Evolutionary conservation across 257 asterid genomes (phyloP), one percentile per base, ranked within the genome.

Genomic region (Solanum clarkiae): DNA sequence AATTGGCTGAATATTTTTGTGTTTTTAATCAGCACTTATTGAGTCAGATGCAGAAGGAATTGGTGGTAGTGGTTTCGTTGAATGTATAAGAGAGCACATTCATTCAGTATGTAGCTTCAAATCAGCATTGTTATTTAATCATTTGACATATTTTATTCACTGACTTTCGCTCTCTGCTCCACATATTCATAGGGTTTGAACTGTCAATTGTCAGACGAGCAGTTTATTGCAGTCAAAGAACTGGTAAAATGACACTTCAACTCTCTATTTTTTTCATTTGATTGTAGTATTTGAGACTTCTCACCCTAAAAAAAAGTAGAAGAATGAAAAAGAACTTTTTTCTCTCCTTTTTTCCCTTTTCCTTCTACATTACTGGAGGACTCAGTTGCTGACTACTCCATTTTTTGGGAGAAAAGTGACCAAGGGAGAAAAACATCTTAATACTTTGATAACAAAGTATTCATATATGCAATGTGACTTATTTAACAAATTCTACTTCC

Each of bases 1-100:
- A 42, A 60, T 90, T 87, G 60, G 86, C 82, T 84, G 82, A 77
- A 68, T 87, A 85, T 88, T 80, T 63, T 80, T 63, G 71, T 80
- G 85, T 70, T 81, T 83, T 86, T 81, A 87, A 40, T 74, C 95
- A 93, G 99, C 97, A 90, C 89, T 95, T 85, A 94, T 95, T 44
- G 99, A 94, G 91, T 94, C 98, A 44, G 99, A 95, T 89, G 98
- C 98, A 82, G 99, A 94, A 90, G 99, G 99, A 82, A 96, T 94
- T 90, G 99, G 98, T 55, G 99, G 98, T 69, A 95, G 98, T 91
- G 99, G 99, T 82, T 96, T 96, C 86, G 93, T 96, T 86, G 99
- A 96, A 90, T 96, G 99, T 88, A 93, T 96, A 89, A 90, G 95
- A 83, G 99, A 96, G 91, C 97, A 94, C 90, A 96, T 96, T 89